A percentile compares a stretch with the other conserved stretches of the same genome.
Conservation (phyloP, 139 green algal species). For the Edaphochlamys debaryana region DNA sequence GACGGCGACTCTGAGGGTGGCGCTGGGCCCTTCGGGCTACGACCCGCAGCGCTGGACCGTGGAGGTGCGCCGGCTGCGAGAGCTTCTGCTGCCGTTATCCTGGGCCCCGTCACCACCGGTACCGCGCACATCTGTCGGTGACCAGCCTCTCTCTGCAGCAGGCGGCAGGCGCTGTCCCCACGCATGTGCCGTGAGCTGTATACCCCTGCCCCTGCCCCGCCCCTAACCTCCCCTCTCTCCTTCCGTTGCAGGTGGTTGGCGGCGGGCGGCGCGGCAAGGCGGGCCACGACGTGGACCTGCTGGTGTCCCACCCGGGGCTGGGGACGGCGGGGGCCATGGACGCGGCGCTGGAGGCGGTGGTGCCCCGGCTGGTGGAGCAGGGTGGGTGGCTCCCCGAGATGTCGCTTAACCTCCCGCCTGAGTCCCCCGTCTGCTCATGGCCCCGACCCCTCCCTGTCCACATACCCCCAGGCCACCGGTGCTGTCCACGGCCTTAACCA, state of each 20-base stretch:
- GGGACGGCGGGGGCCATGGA: not conserved
- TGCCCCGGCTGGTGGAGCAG: too few species aligned
- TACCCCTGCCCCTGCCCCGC: not conserved
- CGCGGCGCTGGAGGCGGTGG: not conserved
- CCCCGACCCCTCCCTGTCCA: too few species aligned
- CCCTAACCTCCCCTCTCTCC: not conserved
- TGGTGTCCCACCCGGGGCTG: not conserved
- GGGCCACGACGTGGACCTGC: constrained; percentile 23
- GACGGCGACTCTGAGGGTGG: not conserved
- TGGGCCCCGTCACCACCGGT: not conserved
- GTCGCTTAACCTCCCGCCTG: too few species aligned
- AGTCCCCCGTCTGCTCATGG: too few species aligned
- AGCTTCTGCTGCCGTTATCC: not conserved
- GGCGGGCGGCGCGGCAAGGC: constrained; percentile 10
- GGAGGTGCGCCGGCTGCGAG: too few species aligned
- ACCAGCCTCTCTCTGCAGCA: too few species aligned
- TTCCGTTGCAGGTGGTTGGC: not conserved
- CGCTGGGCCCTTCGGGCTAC: not conserved
- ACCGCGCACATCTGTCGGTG: too few species aligned
- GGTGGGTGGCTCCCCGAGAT: too few species aligned
- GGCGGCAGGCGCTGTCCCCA: too few species aligned
- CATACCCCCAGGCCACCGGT: too few species aligned
- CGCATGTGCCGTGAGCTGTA: too few species aligned
- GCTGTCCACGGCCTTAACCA: too few species aligned
- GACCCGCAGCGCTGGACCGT: not conserved